Conservation (phyloP, 306 rosid species). For the Pyrus bretschneideri region DNA sequence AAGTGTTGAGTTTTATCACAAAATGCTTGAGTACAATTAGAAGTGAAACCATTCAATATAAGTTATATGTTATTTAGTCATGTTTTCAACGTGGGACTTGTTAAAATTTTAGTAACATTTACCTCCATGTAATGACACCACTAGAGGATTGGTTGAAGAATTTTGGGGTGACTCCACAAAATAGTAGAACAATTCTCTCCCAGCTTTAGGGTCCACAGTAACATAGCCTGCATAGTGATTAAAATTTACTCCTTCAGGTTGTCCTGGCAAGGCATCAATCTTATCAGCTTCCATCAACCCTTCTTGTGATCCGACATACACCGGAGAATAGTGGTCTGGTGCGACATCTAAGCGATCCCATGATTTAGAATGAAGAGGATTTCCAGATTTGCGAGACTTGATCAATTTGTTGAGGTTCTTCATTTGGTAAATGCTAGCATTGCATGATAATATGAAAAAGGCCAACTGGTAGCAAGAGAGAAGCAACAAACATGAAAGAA, state of each 20-base stretch:
- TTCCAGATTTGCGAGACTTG: constrained; percentile 5
- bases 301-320: constrained; percentile 18
- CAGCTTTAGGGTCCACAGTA: constrained; percentile 31
- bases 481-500: background rate
- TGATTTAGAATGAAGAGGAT: background rate
- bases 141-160: constrained; percentile 36
- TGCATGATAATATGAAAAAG: background rate
- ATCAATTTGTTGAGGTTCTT: constrained; percentile 29
- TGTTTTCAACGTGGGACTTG: too few species aligned
- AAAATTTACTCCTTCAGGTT: constrained; percentile 42
- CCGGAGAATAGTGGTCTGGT: background rate
- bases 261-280: constrained; percentile 50
- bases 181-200: constrained; percentile 50
- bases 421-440: constrained; percentile 18
- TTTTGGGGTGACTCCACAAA: constrained; percentile 44
- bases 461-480: constrained; percentile 15
- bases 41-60: too few species aligned
- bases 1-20: too few species aligned
- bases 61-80: too few species aligned
- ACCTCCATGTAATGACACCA: constrained; percentile 66
- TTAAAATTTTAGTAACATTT: background rate
- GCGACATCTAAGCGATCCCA: background rate
- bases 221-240: constrained; percentile 55
- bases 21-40: too few species aligned
- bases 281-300: constrained; percentile 32